Evolutionary conservation across 169 alveolate genomes (phyloP), one percentile per base, ranked within the genome.

Genomic region (Babesia sp.): DNA sequence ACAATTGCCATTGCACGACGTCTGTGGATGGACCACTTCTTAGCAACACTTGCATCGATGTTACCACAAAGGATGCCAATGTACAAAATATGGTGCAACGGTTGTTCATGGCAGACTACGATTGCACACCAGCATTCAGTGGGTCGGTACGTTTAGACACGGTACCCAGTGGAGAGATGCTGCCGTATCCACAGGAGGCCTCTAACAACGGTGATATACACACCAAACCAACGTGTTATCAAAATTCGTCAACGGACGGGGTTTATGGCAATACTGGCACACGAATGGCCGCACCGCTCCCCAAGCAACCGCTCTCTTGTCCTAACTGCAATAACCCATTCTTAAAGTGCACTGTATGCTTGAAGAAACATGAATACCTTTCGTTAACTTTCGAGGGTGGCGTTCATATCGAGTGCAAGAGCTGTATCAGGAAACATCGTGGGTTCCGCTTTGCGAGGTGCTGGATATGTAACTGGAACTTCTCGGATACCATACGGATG

Each of bases 281-380:
- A 22, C 69, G 39, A 1, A 42, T 51, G 46, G 71, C 67, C 14
- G 18, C 36, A 18, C 36, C 68, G 34, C 75, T 68, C 69, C 33
- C 24, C 18, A 33, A 24, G 56, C 83, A 84, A 53, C 41, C 83
- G 31, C 78, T 82, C 48, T 83, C 91, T 16, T 89, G 93, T 46
- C 93, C 93, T n/a, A 84, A 80, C 74, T 89, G 93, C 55, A 76
- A 74, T 20, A 82, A 90, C 14, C 89, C 93, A 22, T 85, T 81
- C 60, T 81, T 90, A 57, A 87, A 87, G 90, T 91, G 94, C 69
- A 92, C 94, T 26, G 61, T 56, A 36, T 90, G 95, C 71, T 90
- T 68, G 71, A 81, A 79, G 48, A 57, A 84, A 64, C 84, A 92
- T 37, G 74, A 83, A 1, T 48, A 79, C 37, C 86, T 92, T 31